Percentiles rank a stretch among this genome's conserved stretches.
These are phyloP conservation scores for Pelargonium australe DNA, from an alignment of 441 rosid species.

Conservation along the genomic window DNA sequence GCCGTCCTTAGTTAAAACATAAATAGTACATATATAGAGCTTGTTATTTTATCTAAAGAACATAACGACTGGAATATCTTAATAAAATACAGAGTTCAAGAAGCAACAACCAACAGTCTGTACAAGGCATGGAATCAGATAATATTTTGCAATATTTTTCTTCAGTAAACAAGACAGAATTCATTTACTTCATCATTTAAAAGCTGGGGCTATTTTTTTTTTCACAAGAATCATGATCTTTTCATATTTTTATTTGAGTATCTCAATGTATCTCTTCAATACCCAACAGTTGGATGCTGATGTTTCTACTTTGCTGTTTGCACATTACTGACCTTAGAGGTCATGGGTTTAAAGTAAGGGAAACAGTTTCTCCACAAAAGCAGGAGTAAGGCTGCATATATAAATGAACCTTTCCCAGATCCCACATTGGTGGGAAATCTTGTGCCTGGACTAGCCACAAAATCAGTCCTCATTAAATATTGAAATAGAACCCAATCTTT, in stretches of 20 bases:
- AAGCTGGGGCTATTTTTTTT: too few species aligned
- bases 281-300: background rate
- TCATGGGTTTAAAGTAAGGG: background rate
- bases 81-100: background rate
- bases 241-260: background rate
- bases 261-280: background rate
- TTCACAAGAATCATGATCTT: too few species aligned
- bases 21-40: slow-evolving; percentile 13
- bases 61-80: background rate
- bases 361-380: background rate
- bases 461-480: background rate
- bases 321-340: background rate
- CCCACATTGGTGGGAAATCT: background rate
- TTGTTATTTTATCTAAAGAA: background rate
- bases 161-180: background rate
- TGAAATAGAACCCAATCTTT: background rate
- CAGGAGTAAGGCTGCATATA: background rate
- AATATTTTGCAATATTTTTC: background rate
- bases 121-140: background rate
- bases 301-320: background rate
- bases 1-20: slow-evolving; percentile 13
- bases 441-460: background rate
- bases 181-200: background rate
- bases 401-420: background rate
- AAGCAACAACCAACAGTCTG: background rate